Conservation (phyloP, 108 stramenopile species). For the Aurantiochytrium sp. region DNA sequence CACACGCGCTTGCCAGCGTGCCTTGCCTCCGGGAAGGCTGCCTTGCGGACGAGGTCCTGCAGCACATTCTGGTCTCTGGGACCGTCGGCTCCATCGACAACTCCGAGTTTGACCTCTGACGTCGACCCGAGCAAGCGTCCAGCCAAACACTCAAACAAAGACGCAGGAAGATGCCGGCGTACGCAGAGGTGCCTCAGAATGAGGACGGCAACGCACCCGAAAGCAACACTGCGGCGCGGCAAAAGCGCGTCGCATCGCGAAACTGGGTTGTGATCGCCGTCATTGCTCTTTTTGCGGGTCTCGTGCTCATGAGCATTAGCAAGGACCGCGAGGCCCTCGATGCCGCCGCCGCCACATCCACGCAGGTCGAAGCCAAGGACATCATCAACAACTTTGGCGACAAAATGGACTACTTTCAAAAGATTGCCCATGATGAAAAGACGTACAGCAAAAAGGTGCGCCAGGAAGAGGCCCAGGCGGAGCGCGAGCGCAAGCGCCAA, state of each 20-base stretch:
- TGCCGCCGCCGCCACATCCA: not conserved
- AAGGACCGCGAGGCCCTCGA: not conserved
- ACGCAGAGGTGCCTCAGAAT: not conserved
- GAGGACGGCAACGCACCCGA: not conserved
- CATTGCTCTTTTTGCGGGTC: not conserved
- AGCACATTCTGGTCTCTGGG: too few species aligned
- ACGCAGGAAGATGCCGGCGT: not conserved
- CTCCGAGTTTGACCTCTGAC: too few species aligned
- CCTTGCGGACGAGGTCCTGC: too few species aligned
- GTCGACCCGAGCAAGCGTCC: too few species aligned
- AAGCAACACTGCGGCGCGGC: not conserved
- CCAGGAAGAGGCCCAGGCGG: too few species aligned
- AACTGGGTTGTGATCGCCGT: not conserved
- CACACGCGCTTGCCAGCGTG: too few species aligned
- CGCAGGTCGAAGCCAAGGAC: not conserved
- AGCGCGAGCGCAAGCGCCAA: not conserved
- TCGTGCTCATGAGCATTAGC: not conserved
- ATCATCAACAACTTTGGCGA: not conserved
- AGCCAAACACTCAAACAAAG: too few species aligned
- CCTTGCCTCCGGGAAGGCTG: too few species aligned
- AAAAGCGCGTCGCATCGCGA: not conserved
- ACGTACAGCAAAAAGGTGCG: not conserved
- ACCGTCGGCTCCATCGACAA: too few species aligned
- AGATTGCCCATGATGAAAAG: not conserved
- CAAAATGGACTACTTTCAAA: not conserved